Base-by-base conservation (phyloP, 192 early-diverging fungal genomes). In the Podila verticillata region DNA sequence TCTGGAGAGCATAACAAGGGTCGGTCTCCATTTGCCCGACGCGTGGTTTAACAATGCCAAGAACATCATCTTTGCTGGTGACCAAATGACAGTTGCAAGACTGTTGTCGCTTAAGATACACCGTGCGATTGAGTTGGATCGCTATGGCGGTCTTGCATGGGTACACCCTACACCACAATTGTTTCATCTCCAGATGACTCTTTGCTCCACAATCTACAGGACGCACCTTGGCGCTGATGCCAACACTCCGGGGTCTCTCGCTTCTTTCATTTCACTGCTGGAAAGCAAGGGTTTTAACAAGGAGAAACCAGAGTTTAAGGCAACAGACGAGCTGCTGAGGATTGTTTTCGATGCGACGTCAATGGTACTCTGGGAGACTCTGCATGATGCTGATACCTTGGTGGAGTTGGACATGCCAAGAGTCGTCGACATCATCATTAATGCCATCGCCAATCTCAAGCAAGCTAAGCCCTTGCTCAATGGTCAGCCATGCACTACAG, bases 21-120 rank as follows among this genome's bases (percentile, higher is more conserved):
- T 39, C 0, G 47, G 28, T 31, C 57, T 69, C 48, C 58, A 61
- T 34, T 51, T 61, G 59, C 47, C 68, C 4, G 31, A 69, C 47
- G 3, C 3, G 0, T 69, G 68, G 68, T 69, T 69, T 61, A 44
- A 20, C 12, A 6, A 61, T 32, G 47, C 58, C 28, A 51, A 35
- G 48, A 61, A 61, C 30, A 69, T 30, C 57, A 48, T 69, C 8
- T 2, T 69, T 51, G 68, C 30, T 28, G 59, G 68, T 34, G 68
- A 69, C 44, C 68, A 69, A 26, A 61, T 69, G 57, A 61, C 68
- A 10, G 68, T 69, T 39, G 31, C 68, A 26, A 69, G 58, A 30
- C 34, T 69, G 30, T 48, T 61, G 57, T 61, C 58, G 31, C 58
- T 61, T 30, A 69, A 68, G 59, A 48, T 61, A 9, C 59, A 61